Conservation (phyloP, 2,329 filamentous ascomycete genomes). For the Verticillium alfalfae region DNA sequence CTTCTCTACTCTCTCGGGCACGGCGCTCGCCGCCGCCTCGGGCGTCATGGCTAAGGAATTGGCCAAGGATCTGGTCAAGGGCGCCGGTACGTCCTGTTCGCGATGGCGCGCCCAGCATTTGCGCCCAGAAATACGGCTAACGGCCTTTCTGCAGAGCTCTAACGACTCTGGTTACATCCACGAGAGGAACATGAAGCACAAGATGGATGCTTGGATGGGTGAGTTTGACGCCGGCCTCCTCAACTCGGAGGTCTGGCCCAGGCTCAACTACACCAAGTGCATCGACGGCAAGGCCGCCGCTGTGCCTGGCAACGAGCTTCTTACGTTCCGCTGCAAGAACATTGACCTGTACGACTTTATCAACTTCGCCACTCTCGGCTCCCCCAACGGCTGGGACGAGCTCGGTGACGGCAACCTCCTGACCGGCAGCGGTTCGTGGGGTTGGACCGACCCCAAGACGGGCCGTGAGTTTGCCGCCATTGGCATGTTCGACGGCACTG, state of each 20-base stretch:
- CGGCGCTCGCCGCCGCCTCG: constrained; percentile 7
- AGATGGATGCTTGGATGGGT: constrained; percentile 9
- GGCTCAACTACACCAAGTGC: constrained; percentile 15
- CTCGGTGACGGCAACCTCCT: constrained; percentile 9
- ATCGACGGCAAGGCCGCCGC: constrained; percentile 14
- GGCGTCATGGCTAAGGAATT: constrained; percentile 8
- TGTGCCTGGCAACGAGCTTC: constrained; percentile 13
- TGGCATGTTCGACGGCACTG: constrained; percentile 28
- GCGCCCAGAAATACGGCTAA: not conserved
- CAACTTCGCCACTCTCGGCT: constrained; percentile 45
- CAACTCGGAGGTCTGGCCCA: constrained; percentile 15
- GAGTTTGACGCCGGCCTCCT: constrained; percentile 13
- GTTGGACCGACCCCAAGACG: constrained; percentile 31
- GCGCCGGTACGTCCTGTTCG: constrained; percentile 4
- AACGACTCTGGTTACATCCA: constrained; percentile 23
- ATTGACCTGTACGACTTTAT: constrained; percentile 50
- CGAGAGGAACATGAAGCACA: constrained; percentile 12
- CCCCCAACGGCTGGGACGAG: constrained; percentile 15
- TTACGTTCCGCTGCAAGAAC: constrained; percentile 16
- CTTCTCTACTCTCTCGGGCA: constrained; percentile 10
- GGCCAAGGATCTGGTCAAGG: constrained; percentile 7
- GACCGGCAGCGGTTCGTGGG: constrained; percentile 27
- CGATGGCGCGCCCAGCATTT: not conserved
- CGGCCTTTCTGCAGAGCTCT: constrained; percentile 12
- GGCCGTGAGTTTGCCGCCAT: constrained; percentile 20